Base-by-base conservation (phyloP, 2,329 filamentous ascomycete species). In the Monosporascus cannonballus region DNA sequence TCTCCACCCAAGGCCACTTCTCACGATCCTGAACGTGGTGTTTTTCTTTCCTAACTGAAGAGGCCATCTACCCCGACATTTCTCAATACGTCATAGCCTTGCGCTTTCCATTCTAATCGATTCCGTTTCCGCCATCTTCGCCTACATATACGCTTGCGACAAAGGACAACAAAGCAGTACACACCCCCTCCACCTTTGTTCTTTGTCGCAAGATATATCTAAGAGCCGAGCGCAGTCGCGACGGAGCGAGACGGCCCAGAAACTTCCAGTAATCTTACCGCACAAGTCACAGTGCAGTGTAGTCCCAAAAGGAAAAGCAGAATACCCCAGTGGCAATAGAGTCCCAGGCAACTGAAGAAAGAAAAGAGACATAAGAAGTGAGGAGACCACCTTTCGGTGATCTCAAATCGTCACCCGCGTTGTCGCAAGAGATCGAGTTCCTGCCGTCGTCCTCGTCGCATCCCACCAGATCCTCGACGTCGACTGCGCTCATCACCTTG, bases 201-300 rank as follows among this genome's bases (percentile, higher is more conserved):
- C 36, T 49, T 8, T 49, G 25, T 17, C 27, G 38, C n/a, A 18
- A 50, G 25, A 44, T 42, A 50, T 42, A 22, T 20, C 38, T 20
- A 46, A 25, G 41, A 41, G 14, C 25, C 25, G 22, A 50, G 39
- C 6, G 36, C 27, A 22, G 51, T 56, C 57, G 47, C 51, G 52
- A 54, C 55, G 54, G 50, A 59, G 34, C 45, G 52, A 56, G 45
- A 56, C 44, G 57, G 45, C 49, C 55, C 53, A 53, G 51, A 54
- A 50, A 24, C 42, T 57, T 53, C 57, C 52, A 55, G 54, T 59
- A 52, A 58, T 56, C 53, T 54, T 59, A 57, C 60, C 61, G 61
- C 64, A 64, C 66, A 61, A 64, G 63, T 60, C 61, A 62, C 63
- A 61, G 64, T 66, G 65, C 62, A 63, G 65, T 69, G 66, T 65